Evolutionary conservation across 2,329 filamentous ascomycete genomes (phyloP).

Genomic region (Colletotrichum sidae): DNA sequence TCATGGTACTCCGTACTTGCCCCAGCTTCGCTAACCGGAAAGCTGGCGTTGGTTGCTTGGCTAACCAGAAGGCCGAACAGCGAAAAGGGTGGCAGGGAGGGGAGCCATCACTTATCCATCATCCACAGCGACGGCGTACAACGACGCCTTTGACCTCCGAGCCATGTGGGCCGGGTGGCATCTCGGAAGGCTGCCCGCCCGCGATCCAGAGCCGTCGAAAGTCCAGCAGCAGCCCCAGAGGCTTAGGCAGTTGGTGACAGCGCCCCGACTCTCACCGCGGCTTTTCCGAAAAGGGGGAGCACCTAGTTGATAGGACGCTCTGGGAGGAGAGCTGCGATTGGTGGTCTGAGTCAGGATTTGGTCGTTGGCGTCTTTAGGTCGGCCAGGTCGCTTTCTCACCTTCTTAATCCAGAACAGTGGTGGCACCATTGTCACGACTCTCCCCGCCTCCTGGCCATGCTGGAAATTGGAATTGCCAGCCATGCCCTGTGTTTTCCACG

Average conservation of each 20-base stretch:
- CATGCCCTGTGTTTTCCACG: conserved; percentile 28
- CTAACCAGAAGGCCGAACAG: conserved; percentile 15
- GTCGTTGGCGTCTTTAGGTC: conserved; percentile 35
- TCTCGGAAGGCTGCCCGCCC: conserved; percentile 16
- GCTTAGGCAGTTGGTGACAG: conserved; percentile 11
- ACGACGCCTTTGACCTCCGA: conserved; percentile 15
- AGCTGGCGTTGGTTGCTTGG: conserved; percentile 35
- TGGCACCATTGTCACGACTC: conserved; percentile 32
- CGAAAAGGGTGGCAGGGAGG: neutral
- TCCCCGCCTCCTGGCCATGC: conserved; percentile 35
- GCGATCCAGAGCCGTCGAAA: conserved; percentile 4
- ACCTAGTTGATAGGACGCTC: conserved; percentile 31
- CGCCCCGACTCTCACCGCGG: conserved; percentile 27
- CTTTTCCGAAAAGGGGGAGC: conserved; percentile 35
- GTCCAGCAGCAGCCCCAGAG: neutral
- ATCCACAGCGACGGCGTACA: conserved; percentile 3
- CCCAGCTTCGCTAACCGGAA: conserved; percentile 26
- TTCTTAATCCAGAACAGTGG: conserved; percentile 39
- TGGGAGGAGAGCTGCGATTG: conserved; percentile 21
- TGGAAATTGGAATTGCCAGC: conserved; percentile 35
- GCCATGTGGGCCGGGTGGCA: conserved; percentile 6
- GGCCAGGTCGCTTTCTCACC: conserved; percentile 30
- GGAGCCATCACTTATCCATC: neutral
- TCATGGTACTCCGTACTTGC: conserved; percentile 9
- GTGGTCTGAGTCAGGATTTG: conserved; percentile 37